phyloP scores from a whole-genome alignment of 1,284 basidiomycete genomes.

The Fomitopsis betulina region DNA sequence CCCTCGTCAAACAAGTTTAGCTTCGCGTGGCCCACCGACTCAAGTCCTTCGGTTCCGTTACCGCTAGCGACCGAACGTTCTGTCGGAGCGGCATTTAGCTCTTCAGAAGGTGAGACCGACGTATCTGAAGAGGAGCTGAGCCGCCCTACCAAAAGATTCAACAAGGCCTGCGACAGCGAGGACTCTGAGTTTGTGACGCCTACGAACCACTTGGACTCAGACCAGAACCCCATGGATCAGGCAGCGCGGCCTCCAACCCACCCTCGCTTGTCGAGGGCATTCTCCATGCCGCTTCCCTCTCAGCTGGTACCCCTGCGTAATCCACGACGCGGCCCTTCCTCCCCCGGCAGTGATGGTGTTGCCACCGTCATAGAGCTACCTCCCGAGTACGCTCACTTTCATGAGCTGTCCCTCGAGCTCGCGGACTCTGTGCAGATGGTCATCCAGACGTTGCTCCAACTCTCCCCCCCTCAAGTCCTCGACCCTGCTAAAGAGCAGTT shows the following conservation, averaged over 20 bases:
- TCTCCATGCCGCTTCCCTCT: conserved; percentile 67
- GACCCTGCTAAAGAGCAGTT: conserved; percentile 91
- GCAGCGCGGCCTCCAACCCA: conserved; percentile 22
- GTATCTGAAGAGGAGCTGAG: conserved; percentile 38
- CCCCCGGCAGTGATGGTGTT: conserved; percentile 10
- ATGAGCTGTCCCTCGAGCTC: conserved; percentile 73
- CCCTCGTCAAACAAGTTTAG: conserved; percentile 43
- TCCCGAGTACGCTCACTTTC: conserved; percentile 40
- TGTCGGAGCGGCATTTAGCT: conserved; percentile 31
- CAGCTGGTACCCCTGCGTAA: conserved; percentile 66
- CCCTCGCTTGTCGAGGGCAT: conserved; percentile 60
- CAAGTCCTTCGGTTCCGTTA: conserved; percentile 30
- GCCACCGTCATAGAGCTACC: conserved; percentile 17
- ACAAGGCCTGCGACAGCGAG: conserved; percentile 24
- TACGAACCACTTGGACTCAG: conserved; percentile 28
- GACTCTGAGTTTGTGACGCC: conserved; percentile 31
- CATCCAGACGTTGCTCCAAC: conserved; percentile 84
- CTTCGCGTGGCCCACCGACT: conserved; percentile 44
- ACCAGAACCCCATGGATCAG: conserved; percentile 32
- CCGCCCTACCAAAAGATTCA: conserved; percentile 20
- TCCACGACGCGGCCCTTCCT: conserved; percentile 40
- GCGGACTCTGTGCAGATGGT: conserved; percentile 86
- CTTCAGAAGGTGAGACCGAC: conserved; percentile 47
- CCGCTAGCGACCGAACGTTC: conserved; percentile 31
- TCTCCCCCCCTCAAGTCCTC: conserved; percentile 84